A percentile compares a stretch with the other conserved stretches of the same genome.
These are phyloP conservation scores for Rhizophagus clarus DNA, from an alignment of 192 early-diverging fungal species.

Conservation along the genomic window DNA sequence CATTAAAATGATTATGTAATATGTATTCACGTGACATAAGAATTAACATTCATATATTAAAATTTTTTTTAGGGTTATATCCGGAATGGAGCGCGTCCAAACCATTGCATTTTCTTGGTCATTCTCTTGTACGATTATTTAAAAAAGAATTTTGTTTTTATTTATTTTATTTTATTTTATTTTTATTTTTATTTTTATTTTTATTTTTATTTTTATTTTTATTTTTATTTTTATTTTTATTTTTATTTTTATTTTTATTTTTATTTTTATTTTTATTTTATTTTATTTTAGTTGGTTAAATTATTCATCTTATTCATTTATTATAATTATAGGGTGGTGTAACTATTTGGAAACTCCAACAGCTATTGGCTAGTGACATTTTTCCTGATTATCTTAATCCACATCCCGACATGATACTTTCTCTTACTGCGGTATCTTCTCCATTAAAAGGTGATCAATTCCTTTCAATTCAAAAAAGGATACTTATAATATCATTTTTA, in stretches of 20 bases:
- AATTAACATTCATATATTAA: too few relatives aligned
- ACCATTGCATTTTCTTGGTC: constrained; percentile 28
- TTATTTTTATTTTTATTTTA: not conserved
- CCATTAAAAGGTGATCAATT: constrained; percentile 13
- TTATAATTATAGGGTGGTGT: constrained; percentile 3
- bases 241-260: too few relatives aligned
- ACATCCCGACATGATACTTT: constrained; percentile 26
- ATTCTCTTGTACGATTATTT: constrained; percentile 13
- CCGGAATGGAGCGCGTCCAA: constrained; percentile 22
- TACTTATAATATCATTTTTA: too few relatives aligned
- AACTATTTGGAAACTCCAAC: constrained; percentile 29
- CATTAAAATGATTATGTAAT: not conserved
- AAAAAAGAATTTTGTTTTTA: too few relatives aligned
- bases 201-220: too few relatives aligned
- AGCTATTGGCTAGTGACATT: not conserved
- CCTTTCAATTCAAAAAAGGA: not conserved
- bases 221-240: too few relatives aligned
- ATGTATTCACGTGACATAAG: not conserved
- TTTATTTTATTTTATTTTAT: not conserved
- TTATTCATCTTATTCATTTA: not conserved
- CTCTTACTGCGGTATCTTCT: constrained; percentile 11
- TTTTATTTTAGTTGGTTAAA: not conserved
- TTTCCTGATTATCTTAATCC: not conserved
- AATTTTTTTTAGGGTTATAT: constrained; percentile 20
- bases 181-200: too few relatives aligned